Conservation (phyloP, 2,329 filamentous ascomycete genomes). For the Pseudopithomyces maydicus region DNA sequence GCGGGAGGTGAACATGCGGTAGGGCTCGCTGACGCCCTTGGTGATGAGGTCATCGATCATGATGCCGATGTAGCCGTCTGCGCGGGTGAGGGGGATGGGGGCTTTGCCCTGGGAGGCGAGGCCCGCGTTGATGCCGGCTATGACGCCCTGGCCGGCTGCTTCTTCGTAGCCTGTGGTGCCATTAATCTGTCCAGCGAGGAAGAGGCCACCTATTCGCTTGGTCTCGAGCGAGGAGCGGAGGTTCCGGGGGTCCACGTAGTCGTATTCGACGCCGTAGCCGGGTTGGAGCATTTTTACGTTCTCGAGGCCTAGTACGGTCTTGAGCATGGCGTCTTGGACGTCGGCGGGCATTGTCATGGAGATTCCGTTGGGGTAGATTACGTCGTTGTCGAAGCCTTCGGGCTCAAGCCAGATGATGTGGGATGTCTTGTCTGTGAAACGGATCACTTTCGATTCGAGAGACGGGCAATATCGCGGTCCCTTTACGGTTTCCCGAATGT, state of each 20-base stretch:
- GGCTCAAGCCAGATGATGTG: slow-evolving; percentile 98
- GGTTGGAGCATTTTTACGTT: slow-evolving; percentile 90
- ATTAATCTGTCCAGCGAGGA: slow-evolving; percentile 95
- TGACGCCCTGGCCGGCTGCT: slow-evolving; percentile 87
- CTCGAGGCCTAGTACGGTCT: slow-evolving; percentile 85
- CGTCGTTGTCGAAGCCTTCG: slow-evolving; percentile 86
- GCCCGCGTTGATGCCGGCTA: slow-evolving; percentile 94
- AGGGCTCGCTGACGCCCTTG: slow-evolving; percentile 95
- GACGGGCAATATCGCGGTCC: slow-evolving; percentile 96
- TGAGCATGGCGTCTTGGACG: slow-evolving; percentile 83
- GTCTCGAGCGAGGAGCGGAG: slow-evolving; percentile 91
- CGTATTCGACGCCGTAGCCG: slow-evolving; percentile 97
- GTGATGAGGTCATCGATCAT: slow-evolving; percentile 98
- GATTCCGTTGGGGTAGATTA: slow-evolving; percentile 95
- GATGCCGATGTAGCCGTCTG: slow-evolving; percentile 95
- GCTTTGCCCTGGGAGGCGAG: slow-evolving; percentile 71
- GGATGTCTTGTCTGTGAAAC: slow-evolving; percentile 77
- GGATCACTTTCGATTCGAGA: slow-evolving; percentile 89
- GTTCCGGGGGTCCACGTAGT: slow-evolving; percentile 93
- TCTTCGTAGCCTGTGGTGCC: slow-evolving; percentile 98
- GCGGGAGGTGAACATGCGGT: slow-evolving; percentile 96
- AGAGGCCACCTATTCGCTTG: slow-evolving; percentile 86
- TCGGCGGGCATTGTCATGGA: slow-evolving; percentile 95
- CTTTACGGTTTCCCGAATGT: slow-evolving; percentile 93
- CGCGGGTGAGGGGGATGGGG: slow-evolving; percentile 72